Evolutionary conservation across 163 green algal species (phyloP).

Genomic region (Scenedesmus sp.): DNA sequence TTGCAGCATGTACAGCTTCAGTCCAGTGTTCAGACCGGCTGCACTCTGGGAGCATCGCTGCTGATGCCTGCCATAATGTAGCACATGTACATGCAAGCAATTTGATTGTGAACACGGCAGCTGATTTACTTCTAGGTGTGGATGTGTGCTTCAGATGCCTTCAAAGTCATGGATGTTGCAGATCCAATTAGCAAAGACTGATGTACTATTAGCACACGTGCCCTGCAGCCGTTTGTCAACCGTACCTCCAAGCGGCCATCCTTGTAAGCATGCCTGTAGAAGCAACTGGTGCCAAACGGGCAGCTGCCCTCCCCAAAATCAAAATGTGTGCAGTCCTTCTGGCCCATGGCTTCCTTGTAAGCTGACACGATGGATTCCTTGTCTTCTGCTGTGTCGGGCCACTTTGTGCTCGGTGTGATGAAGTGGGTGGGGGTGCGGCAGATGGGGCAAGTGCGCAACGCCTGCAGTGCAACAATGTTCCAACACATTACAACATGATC

Average conservation of each 20-base stretch:
- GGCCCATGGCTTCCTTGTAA: conserved; percentile 67
- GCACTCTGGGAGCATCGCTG: too few species aligned
- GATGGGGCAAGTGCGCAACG: conserved; percentile 86
- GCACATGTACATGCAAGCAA: too few species aligned
- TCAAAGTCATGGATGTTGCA: too few species aligned
- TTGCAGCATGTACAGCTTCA: too few species aligned
- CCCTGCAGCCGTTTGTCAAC: neutral
- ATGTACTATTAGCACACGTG: neutral
- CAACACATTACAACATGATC: too few species aligned
- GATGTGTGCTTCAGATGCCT: too few species aligned
- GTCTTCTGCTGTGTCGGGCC: conserved; percentile 70
- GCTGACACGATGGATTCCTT: conserved; percentile 67
- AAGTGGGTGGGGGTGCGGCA: conserved; percentile 83
- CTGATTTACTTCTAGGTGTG: too few species aligned
- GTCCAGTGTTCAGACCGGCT: too few species aligned
- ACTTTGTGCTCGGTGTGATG: conserved; percentile 80
- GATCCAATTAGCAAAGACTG: too few species aligned
- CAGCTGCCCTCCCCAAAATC: conserved; percentile 75
- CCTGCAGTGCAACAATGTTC: conserved; percentile 52
- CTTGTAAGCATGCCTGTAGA: conserved; percentile 65
- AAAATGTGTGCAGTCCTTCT: conserved; percentile 81
- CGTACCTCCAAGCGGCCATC: conserved; percentile 60
- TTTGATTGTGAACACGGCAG: too few species aligned
- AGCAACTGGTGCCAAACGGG: conserved; percentile 84
- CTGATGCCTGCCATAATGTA: too few species aligned